phyloP scores from a whole-genome alignment of 1,284 basidiomycete genomes.

The Inonotus obliquus region DNA sequence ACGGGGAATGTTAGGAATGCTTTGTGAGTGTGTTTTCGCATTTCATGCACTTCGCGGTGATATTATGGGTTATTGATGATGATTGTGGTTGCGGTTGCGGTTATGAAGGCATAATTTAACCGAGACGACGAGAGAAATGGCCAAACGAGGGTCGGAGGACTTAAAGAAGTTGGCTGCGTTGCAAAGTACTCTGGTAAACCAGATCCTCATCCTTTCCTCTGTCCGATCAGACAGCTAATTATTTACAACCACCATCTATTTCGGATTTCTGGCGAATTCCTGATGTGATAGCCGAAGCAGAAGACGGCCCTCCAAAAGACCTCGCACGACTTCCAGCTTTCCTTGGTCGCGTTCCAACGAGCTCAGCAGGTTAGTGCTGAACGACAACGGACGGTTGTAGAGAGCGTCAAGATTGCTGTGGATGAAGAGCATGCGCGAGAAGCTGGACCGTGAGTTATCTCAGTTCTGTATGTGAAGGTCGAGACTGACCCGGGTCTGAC shows the following conservation, averaged over 20 bases:
- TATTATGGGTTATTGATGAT: neutral
- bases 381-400: slow-evolving; percentile 78
- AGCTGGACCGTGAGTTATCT: slow-evolving; percentile 28
- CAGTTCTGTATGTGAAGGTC: neutral
- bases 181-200: slow-evolving; percentile 57
- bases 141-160: slow-evolving; percentile 90
- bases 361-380: slow-evolving; percentile 90
- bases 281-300: slow-evolving; percentile 53
- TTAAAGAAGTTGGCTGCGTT: slow-evolving; percentile 80
- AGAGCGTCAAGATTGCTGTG: slow-evolving; percentile 72
- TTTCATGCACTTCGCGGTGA: neutral
- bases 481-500: neutral
- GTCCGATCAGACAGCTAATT: neutral
- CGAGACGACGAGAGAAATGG: slow-evolving; percentile 90
- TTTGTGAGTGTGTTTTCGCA: slow-evolving; percentile 50
- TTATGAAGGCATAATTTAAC: slow-evolving; percentile 79
- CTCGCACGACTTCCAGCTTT: slow-evolving; percentile 88
- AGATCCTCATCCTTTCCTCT: neutral
- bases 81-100: neutral
- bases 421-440: slow-evolving; percentile 51
- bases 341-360: slow-evolving; percentile 86
- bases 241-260: neutral
- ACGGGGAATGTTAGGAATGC: slow-evolving; percentile 71
- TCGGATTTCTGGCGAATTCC: neutral
- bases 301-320: slow-evolving; percentile 85